These are phyloP conservation scores for Neodidymelliopsis sp. DNA, from an alignment of 2,329 filamentous ascomycete genomes.

Conservation along the genomic window DNA sequence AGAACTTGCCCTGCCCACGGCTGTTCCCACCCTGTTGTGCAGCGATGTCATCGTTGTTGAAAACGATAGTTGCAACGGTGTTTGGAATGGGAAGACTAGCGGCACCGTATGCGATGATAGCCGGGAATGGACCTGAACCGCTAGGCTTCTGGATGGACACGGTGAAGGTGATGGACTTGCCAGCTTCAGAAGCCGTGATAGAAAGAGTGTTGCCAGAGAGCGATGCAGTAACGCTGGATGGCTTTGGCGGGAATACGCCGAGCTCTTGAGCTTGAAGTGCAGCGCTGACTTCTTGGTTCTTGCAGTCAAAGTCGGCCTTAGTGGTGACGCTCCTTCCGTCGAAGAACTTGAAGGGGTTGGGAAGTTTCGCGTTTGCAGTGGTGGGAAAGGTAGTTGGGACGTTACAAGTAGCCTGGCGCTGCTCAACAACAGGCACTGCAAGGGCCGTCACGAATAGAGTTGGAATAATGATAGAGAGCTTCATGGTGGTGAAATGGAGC, in stretches of 20 bases:
- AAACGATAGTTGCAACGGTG: constrained; percentile 64
- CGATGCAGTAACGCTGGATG: constrained; percentile 42
- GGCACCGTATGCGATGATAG: constrained; percentile 65
- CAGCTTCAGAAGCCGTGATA: constrained; percentile 44
- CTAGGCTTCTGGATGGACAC: constrained; percentile 49
- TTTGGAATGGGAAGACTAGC: constrained; percentile 63
- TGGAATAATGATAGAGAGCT: constrained; percentile 40
- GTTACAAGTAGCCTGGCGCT: constrained; percentile 42
- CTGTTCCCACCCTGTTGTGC: constrained; percentile 55
- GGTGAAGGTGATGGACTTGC: constrained; percentile 48
- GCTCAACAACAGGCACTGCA: constrained; percentile 38
- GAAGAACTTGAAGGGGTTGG: constrained; percentile 51
- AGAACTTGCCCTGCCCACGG: constrained; percentile 67
- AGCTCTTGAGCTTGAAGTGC: constrained; percentile 49
- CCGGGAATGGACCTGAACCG: constrained; percentile 60
- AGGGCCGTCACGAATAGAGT: constrained; percentile 41
- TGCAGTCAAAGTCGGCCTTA: constrained; percentile 46
- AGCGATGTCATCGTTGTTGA: constrained; percentile 66
- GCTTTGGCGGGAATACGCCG: constrained; percentile 48
- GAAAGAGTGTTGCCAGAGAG: constrained; percentile 43
- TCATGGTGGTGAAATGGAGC: constrained; percentile 32
- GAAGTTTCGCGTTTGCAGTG: constrained; percentile 43
- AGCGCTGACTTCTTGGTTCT: constrained; percentile 47
- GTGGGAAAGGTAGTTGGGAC: constrained; percentile 42
- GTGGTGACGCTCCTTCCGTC: constrained; percentile 46